phyloP scores from a whole-genome alignment of 106 monocot species.

The Phalaenopsis equestris region DNA sequence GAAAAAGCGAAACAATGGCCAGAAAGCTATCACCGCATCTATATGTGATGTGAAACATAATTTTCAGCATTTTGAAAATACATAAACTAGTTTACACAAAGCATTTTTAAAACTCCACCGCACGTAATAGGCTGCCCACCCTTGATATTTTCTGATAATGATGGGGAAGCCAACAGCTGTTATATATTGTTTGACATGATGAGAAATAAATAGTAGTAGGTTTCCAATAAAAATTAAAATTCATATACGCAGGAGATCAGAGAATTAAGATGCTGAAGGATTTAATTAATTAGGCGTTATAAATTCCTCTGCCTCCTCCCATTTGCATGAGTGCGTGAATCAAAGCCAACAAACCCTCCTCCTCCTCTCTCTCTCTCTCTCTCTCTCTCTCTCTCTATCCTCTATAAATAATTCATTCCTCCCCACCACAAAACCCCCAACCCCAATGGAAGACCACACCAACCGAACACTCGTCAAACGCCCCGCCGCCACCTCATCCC shows the following conservation, averaged over 20 bases:
- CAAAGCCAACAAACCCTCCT: neutral
- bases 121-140: no score
- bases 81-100: no score
- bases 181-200: constrained; percentile 1
- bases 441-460: constrained; percentile 4
- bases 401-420: constrained; percentile 2
- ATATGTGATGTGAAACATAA: no score
- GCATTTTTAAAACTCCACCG: no score
- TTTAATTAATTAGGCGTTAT: constrained; percentile 1
- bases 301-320: neutral
- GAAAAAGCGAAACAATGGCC: no score
- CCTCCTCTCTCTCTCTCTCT: no score
- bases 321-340: neutral
- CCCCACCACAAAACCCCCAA: constrained; percentile 1
- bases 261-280: neutral
- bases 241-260: neutral
- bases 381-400: no score
- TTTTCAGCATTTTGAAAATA: no score
- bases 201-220: constrained; percentile 1
- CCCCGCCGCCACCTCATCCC: neutral
- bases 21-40: no score
- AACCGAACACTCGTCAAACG: neutral
- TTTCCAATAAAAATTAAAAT: constrained; percentile 4
- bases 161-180: neutral
- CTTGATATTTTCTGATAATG: no score